Evolutionary conservation across 371 early-diverging fungal species (phyloP), one percentile per base, ranked within the genome.

Genomic region (Lichtheimia hyalospora): DNA sequence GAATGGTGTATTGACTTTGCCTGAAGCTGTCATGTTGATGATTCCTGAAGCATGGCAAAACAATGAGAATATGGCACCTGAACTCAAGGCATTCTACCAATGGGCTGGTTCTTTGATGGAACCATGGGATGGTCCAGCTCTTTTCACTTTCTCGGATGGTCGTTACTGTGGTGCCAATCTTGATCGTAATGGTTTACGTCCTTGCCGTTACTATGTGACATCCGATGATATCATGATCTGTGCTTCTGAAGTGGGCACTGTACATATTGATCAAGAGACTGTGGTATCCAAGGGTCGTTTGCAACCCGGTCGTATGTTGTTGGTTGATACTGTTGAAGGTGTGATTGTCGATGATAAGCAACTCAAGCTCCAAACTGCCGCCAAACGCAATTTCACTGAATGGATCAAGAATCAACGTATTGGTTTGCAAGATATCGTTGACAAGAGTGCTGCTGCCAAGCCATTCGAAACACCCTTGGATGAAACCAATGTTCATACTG

Each of bases 31-130:
- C 60, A 97, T 97, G 96, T 84, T 94, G 76, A 95, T 98, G 96
- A 86, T 96, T 67, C 98, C 98, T 28, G 97, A 97, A 73, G 98
- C 98, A 10, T 96, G 96, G 96, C 94, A 96, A 73, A 92, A 91
- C 71, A 90, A 93, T 71, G 78, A 82, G 24, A 68, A 75, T 58
- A 93, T 95, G 91, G 89, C 87, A 25, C 87, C 92, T 5, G 92
- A 92, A 54, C 90, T 92, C 78, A 85, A 88, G 54, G 90, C 93
- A 5, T 97, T 96, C 75, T 97, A 98, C 75, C 88, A 93, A 73
- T 97, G 96, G 96, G 95, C 95, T 52, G 92, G 95, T 27, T 91
- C 91, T 69, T 72, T 97, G 42, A 98, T 97, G 97, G 98, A 98
- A 71, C 94, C 96, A 21, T 98, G 96, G 92, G 98, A 98, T 74